Base-by-base conservation (phyloP, 108 stramenopile genomes). In the Aurantiochytrium sp. region DNA sequence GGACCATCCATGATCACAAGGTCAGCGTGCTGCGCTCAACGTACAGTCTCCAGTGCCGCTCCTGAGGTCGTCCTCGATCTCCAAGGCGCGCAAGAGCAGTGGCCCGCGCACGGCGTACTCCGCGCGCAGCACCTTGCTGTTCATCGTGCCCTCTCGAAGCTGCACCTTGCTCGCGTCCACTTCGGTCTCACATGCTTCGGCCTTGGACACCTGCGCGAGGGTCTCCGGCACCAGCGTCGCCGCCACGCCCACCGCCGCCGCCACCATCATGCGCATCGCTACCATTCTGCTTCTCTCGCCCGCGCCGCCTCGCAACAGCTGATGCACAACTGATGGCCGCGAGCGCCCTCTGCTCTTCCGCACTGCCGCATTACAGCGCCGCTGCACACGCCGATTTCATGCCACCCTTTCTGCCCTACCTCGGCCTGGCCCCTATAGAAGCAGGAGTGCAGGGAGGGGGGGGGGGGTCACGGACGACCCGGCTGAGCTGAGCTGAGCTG, bases 21-120 rank as follows among this genome's bases (percentile, higher is more conserved):
- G 55, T 57, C 55, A 57, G 8, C 55, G 55, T 57, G 55, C 55
- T 16, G 3, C n/a, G 49, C 45, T 8, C 10, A 43, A 83, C 76
- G 44, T 53, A 83, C 76, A 83, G 6, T 23, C 18, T 6, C 23
- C 23, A 12, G 45, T 83, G 49, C 76, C 76, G 28, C n/a, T 23
- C 49, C n/a, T 47, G 51, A 83, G 76, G 1, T 83, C 76, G 6
- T 83, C 55, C 59, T 72, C 89, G 44, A 88, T 60, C 89, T 91
- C 60, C 35, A 21, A 44, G 0, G 91, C 91, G 2, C 91, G 91
- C 21, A 87, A 5, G 47, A 91, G 44, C 19, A 91, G 87, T 19
- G 43, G 23, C 12, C 91, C 91, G 21, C 91, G 89, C 25, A 91
- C 91, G 8, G 88, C 91, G 69, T 91, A 91, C 58, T 83, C 47